phyloP scores from a whole-genome alignment of 2,329 filamentous ascomycete genomes.

The Aspergillus arachidicola region DNA sequence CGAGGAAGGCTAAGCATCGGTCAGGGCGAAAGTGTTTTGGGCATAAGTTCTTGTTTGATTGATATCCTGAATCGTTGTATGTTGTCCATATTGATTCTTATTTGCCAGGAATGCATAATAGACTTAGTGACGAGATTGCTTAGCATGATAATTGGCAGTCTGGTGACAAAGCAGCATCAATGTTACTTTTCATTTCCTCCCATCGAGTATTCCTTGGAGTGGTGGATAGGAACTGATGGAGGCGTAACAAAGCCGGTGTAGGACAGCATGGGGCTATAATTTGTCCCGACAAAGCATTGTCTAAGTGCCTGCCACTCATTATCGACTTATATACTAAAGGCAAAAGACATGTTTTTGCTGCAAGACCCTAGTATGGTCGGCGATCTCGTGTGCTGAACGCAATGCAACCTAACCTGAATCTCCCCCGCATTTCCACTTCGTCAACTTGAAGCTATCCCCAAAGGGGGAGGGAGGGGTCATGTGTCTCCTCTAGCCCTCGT shows the following conservation, averaged over 20 bases:
- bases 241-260: not conserved
- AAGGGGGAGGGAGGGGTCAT: not conserved
- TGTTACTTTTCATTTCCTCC: not conserved
- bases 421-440: not conserved
- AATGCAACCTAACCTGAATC: not conserved
- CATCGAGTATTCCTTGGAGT: not conserved
- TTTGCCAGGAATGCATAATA: not conserved
- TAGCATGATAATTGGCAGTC: not conserved
- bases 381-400: not conserved
- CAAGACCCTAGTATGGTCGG: not conserved
- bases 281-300: not conserved
- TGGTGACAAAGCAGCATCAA: not conserved
- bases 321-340: no score
- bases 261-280: not conserved
- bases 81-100: not conserved
- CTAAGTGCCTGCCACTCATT: not conserved
- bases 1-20: not conserved
- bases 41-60: not conserved
- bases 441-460: not conserved
- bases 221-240: not conserved
- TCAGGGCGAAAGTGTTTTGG: not conserved
- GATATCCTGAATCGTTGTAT: not conserved
- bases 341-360: no score
- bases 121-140: not conserved
- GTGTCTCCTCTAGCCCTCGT: not conserved